Conservation (phyloP, 169 alveolate species). For the Cryptosporidium sp. region DNA sequence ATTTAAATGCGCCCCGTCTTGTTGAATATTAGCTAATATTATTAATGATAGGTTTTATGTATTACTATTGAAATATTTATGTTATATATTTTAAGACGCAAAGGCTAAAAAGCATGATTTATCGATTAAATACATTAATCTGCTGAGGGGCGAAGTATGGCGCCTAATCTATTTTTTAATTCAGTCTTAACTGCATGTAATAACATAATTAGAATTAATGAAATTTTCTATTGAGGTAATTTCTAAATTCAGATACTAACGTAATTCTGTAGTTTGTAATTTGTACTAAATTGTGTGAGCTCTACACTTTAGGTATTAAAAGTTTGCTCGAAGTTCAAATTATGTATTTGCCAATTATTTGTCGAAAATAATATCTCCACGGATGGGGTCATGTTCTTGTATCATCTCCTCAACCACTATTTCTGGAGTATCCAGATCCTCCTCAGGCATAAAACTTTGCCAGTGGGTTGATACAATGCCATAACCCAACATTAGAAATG, state of each 20-base stretch:
- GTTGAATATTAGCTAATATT: background rate
- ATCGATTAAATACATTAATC: background rate
- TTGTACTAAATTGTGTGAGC: background rate
- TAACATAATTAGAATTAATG: background rate
- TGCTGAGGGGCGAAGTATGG: background rate
- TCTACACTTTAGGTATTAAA: background rate
- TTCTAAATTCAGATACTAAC: background rate
- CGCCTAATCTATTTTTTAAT: slow-evolving; percentile 10
- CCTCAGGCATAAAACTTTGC: slow-evolving; percentile 11
- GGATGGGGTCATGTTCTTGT: background rate
- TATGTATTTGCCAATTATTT: background rate
- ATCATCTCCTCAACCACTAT: background rate
- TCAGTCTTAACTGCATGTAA: background rate
- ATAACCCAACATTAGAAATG: slow-evolving; percentile 42
- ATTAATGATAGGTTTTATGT: background rate
- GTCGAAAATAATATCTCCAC: slow-evolving; percentile 17
- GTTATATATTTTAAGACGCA: slow-evolving; percentile 17
- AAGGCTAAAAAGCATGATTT: background rate
- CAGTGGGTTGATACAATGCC: slow-evolving; percentile 24
- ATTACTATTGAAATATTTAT: background rate
- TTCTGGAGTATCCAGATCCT: slow-evolving; percentile 17
- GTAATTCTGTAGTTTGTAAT: background rate
- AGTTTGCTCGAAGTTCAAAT: background rate
- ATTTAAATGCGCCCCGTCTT: slow-evolving; percentile 15
- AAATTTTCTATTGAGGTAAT: background rate